phyloP scores from a whole-genome alignment of 2,329 filamentous ascomycete genomes.

The Dactylellina parvicollis region DNA sequence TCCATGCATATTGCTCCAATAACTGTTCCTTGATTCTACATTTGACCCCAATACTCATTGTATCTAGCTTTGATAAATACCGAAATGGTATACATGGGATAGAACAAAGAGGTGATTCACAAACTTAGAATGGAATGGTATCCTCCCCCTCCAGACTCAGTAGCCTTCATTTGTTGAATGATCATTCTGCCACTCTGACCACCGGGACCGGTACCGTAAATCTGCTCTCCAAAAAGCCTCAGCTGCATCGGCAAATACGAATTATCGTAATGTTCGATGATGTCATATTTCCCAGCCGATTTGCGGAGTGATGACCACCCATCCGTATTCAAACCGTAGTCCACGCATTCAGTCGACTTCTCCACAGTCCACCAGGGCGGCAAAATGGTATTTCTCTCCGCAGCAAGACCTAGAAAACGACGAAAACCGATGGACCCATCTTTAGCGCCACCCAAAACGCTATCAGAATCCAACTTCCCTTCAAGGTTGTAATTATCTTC shows the following conservation, averaged over 20 bases:
- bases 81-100: too few relatives aligned
- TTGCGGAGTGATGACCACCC: slow-evolving; percentile 59
- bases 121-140: too few relatives aligned
- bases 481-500: slow-evolving; percentile 61
- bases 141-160: neutral
- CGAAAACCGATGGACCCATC: slow-evolving; percentile 60
- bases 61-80: too few relatives aligned
- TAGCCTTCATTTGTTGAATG: slow-evolving; percentile 54
- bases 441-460: slow-evolving; percentile 58
- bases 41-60: too few relatives aligned
- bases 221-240: slow-evolving; percentile 64
- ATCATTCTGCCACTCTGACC: slow-evolving; percentile 58
- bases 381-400: slow-evolving; percentile 59
- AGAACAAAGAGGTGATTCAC: too few relatives aligned
- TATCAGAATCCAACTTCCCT: slow-evolving; percentile 56
- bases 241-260: slow-evolving; percentile 65
- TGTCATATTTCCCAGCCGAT: slow-evolving; percentile 60
- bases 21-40: too few relatives aligned
- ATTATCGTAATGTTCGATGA: slow-evolving; percentile 64
- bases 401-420: slow-evolving; percentile 60
- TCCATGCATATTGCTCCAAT: too few relatives aligned
- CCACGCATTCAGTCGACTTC: slow-evolving; percentile 62
- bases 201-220: slow-evolving; percentile 60
- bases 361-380: slow-evolving; percentile 64
- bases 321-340: slow-evolving; percentile 58